Evolutionary conservation across 1,284 basidiomycete species (phyloP).

Genomic region (Ustilago sp.): DNA sequence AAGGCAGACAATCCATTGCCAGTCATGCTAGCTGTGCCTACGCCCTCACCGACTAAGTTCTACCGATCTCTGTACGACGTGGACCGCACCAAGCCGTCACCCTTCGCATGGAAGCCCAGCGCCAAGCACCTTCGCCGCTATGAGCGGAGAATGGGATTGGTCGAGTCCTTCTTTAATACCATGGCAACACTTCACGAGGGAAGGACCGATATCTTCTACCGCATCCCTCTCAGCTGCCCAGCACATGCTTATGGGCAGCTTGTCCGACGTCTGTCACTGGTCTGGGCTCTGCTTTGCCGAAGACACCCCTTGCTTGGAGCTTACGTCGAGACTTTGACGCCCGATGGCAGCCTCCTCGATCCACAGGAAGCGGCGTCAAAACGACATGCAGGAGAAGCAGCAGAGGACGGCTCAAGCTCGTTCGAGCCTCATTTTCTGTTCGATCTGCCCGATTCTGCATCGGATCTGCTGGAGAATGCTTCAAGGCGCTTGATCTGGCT

Average conservation of each 20-base stretch:
- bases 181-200: conserved; percentile 50
- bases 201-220: conserved; percentile 48
- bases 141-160: conserved; percentile 44
- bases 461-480: conserved; percentile 26
- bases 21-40: conserved; percentile 27
- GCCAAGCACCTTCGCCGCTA: conserved; percentile 14
- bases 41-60: conserved; percentile 29
- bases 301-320: conserved; percentile 40
- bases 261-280: conserved; percentile 35
- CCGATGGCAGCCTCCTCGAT: conserved; percentile 23
- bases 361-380: conserved; percentile 25
- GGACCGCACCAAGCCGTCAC: conserved; percentile 39
- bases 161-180: conserved; percentile 52
- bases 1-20: background rate
- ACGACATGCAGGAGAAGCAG: conserved; percentile 37
- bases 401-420: conserved; percentile 38
- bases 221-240: conserved; percentile 34
- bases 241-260: conserved; percentile 15
- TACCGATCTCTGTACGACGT: conserved; percentile 41
- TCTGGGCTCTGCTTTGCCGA: conserved; percentile 45
- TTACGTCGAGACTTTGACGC: conserved; percentile 32
- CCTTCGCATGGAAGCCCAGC: conserved; percentile 43
- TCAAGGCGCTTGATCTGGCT: conserved; percentile 23
- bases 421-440: conserved; percentile 52
- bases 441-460: conserved; percentile 20